Percentiles rank a stretch among this genome's conserved stretches.
Conservation (phyloP, 2,329 filamentous ascomycete genomes). For the Fusarium pseudonygamai region DNA sequence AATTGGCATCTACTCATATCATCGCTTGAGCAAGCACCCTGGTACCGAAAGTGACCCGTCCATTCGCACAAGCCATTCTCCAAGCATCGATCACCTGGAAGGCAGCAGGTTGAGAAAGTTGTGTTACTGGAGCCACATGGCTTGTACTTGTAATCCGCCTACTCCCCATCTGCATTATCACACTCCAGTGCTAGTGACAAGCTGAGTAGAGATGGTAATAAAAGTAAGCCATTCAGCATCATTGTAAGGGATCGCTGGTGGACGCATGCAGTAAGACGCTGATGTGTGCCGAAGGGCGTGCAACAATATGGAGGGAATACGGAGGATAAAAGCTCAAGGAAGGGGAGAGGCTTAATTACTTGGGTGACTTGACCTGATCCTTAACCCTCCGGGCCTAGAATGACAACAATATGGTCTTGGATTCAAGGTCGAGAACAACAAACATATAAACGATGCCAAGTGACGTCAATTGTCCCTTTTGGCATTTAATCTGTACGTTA, state of each 20-base stretch:
- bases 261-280: accelerated
- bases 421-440: not conserved
- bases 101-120: not conserved
- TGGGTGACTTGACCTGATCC: not conserved
- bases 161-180: not conserved
- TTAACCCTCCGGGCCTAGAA: accelerated
- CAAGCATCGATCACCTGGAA: not conserved
- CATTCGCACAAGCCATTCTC: not conserved
- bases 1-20: not conserved
- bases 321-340: not conserved
- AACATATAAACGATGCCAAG: accelerated
- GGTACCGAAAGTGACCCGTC: not conserved
- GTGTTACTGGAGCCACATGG: not conserved
- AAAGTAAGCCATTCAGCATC: accelerated
- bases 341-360: not conserved
- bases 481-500: not conserved
- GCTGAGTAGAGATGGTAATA: not conserved
- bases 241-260: not conserved
- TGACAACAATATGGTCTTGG: not conserved
- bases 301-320: not conserved
- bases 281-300: not conserved
- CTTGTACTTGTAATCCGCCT: not conserved
- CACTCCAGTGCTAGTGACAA: not conserved
- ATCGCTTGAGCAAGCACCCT: not conserved
- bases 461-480: not conserved